These are phyloP conservation scores for Magnolia officinalis DNA, from an alignment of 164 flowering plant species.

Conservation along the genomic window DNA sequence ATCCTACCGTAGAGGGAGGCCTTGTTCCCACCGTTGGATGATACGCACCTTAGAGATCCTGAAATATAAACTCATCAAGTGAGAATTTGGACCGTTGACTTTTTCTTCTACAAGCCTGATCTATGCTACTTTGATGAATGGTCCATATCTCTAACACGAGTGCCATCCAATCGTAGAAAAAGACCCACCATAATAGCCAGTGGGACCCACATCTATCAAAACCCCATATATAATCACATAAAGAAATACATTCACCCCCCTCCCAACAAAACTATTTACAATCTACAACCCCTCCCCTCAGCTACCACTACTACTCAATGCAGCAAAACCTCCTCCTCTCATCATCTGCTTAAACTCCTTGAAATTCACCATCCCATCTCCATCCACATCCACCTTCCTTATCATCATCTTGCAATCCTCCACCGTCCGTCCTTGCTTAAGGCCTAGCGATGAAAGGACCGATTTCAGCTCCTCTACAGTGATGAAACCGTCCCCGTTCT, in stretches of 20 bases:
- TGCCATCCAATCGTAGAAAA: too few species aligned
- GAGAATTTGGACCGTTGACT: neutral
- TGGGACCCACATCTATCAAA: neutral
- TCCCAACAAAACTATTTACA: slow-evolving; percentile 4
- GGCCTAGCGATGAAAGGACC: slow-evolving; percentile 52
- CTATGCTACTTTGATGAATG: neutral
- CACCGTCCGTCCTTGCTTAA: slow-evolving; percentile 56
- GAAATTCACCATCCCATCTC: slow-evolving; percentile 65
- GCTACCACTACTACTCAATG: slow-evolving; percentile 25
- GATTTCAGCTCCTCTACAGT: slow-evolving; percentile 61
- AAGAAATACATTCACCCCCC: neutral
- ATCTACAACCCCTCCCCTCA: slow-evolving; percentile 6
- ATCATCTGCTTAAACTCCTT: slow-evolving; percentile 70
- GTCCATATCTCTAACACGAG: neutral
- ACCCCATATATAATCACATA: neutral
- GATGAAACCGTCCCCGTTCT: slow-evolving; percentile 69
- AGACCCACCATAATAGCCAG: neutral
- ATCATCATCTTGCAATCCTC: slow-evolving; percentile 74
- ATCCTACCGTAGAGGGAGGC: too few species aligned
- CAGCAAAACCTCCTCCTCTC: slow-evolving; percentile 57
- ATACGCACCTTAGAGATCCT: too few species aligned
- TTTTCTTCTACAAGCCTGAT: neutral
- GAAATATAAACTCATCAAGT: too few species aligned
- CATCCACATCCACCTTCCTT: slow-evolving; percentile 65
- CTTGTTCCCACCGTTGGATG: too few species aligned